Base-by-base conservation (phyloP, 345 rosid species). In the Noccaea caerulescens region DNA sequence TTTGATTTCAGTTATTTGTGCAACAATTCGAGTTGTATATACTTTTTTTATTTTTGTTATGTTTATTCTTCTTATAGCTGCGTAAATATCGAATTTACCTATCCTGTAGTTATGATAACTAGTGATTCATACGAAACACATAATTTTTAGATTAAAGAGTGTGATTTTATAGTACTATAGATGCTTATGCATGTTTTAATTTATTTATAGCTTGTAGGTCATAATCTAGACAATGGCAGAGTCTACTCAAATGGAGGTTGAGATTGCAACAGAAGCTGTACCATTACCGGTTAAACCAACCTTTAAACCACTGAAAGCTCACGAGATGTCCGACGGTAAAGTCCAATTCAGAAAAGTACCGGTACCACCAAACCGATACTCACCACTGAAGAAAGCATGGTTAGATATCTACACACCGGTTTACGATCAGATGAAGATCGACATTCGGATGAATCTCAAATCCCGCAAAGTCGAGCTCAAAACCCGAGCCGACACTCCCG, bases 311-410 rank as follows among this genome's bases (percentile, higher is more conserved):
- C 75, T 92, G 75, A 88, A 78, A 79, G 90, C 95, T 23, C 98
- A 92, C 27, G 98, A 90, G 77, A 88, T 90, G 89, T 85, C 93
- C 8, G 95, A 87, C 49, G 95, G 95, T 7, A 76, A 64, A 61
- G 86, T 88, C 18, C 93, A 92, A 68, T 84, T 90, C 68, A 71
- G 96, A 38, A 90, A 86, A 71, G 62, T 91, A 9, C 56, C 89
- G 0, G 97, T 93, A 16, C 96, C 97, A 0, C 92, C 93, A 5
- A 92, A 88, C 71, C 81, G 96, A 46, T 90, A 88, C 79, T 50
- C 95, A 0, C 97, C 97, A 7, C 84, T 87, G 45, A 90, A 88
- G 86, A 93, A 90, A 75, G 82, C 79, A 6, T 93, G 98, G 97
- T 76, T 86, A 88, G 92, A 87, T 27, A 88, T 90, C 76, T 93